Evolutionary conservation across 2,329 filamentous ascomycete genomes (phyloP), one percentile per base, ranked within the genome.

Genomic region (Penicillium sp.): DNA sequence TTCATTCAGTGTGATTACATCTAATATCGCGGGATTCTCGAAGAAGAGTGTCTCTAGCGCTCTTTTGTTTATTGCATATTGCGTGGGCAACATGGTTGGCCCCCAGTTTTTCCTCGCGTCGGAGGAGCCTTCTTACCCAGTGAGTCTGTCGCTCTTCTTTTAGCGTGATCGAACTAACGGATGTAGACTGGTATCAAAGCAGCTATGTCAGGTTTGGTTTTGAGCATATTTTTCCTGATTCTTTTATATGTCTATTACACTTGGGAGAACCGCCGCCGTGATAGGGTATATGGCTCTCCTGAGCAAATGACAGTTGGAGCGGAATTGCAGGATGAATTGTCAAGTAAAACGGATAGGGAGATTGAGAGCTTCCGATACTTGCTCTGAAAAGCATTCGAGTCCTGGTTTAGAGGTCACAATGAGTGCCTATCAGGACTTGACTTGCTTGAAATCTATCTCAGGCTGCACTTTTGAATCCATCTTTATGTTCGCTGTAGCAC

Each of bases 11-110:
- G 43, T 70, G 3, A 58, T 68, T 26, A 68, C 65, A 1, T 68
- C 65, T 1, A 73, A 72, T 57, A 62, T 71, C 29, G 68, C 68
- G 8, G 71, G 70, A 3, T 67, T 68, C 29, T 68, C 71, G 1
- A 73, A 73, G 54, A 70, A 68, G 39, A 66, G 60, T 26, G 65
- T 66, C 3, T 62, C 68, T 2, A 66, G 71, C 0, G 80, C 80
- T 0, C 69, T 79, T 9, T 57, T 84, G 6, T 83, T 83, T 56
- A 79, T 79, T 1, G 80, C 64, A 1, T 68, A 70, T 27, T 69
- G 69, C 35, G 55, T 69, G 43, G 67, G 68, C 2, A 71, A 71
- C 43, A 67, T 71, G 35, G 61, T 67, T 13, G 68, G 67, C 0
- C 68, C 69, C 24, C 66, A 62, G n/a, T 64, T 62, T 33, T 62